Evolutionary conservation across 2,329 filamentous ascomycete genomes (phyloP).

Genomic region (Chrysosporium keratinophilum): DNA sequence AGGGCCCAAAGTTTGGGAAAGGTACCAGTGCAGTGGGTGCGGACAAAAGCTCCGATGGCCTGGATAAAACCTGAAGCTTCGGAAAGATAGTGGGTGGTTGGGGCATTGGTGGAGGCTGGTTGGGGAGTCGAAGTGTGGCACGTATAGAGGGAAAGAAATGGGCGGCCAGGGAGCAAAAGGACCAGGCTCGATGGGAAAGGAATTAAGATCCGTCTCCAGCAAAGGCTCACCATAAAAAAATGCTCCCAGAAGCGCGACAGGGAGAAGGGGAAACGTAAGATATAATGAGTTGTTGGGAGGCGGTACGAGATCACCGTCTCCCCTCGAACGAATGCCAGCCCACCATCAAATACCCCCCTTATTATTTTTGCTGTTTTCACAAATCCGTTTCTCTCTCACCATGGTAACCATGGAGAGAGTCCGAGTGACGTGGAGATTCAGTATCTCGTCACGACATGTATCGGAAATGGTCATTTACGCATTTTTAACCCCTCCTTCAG

Average conservation of each 20-base stretch:
- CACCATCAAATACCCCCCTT: conserved; percentile 6
- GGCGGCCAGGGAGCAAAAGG: neutral
- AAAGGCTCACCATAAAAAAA: conserved; percentile 8
- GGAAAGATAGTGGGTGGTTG: conserved; percentile 23
- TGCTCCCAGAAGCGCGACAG: conserved; percentile 4
- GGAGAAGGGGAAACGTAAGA: conserved; percentile 16
- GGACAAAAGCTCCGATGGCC: conserved; percentile 28
- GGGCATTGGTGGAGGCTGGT: conserved; percentile 16
- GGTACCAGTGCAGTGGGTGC: conserved; percentile 26
- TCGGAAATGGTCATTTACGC: conserved; percentile 12
- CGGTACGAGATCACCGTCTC: conserved; percentile 9
- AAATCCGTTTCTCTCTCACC: neutral
- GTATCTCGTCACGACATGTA: conserved; percentile 14
- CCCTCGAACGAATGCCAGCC: conserved; percentile 8
- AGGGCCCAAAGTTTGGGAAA: conserved; percentile 25
- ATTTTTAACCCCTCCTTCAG: conserved; percentile 2
- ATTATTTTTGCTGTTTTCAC: neutral
- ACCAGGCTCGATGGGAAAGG: conserved; percentile 7
- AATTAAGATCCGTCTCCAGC: conserved; percentile 12
- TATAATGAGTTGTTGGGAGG: conserved; percentile 13
- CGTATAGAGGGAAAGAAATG: conserved; percentile 1
- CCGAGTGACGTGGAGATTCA: conserved; percentile 12
- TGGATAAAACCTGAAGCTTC: conserved; percentile 28
- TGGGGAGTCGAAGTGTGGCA: neutral
- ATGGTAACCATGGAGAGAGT: conserved; percentile 4